These are phyloP conservation scores for Dactylis glomerata DNA, from an alignment of 176 grass and related monocot genomes.

Conservation along the genomic window DNA sequence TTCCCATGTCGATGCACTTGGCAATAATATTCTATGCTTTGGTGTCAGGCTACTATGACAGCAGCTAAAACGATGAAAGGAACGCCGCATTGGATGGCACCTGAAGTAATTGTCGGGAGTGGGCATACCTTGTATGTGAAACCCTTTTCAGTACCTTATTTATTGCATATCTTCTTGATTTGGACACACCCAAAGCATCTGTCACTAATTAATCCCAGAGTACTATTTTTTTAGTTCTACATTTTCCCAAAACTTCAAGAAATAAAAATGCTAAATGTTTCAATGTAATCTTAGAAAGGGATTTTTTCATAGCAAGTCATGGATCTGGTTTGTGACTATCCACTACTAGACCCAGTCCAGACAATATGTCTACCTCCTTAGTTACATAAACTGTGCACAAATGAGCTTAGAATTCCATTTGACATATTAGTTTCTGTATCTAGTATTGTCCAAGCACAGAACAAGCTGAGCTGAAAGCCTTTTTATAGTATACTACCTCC, in stretches of 20 bases:
- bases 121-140: slow-evolving; percentile 92
- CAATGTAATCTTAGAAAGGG: slow-evolving; percentile 11
- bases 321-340: neutral
- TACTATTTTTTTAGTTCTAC: slow-evolving; percentile 14
- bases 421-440: neutral
- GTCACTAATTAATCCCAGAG: neutral
- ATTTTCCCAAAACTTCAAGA: neutral
- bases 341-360: neutral
- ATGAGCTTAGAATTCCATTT: neutral
- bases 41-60: slow-evolving; percentile 82
- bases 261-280: slow-evolving; percentile 10
- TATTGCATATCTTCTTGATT: neutral
- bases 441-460: neutral
- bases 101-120: slow-evolving; percentile 96
- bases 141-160: slow-evolving; percentile 19
- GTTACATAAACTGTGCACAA: neutral
- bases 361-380: slow-evolving; percentile 9
- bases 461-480: neutral
- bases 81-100: slow-evolving; percentile 99
- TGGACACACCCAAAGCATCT: neutral
- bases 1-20: slow-evolving; percentile 27
- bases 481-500: neutral
- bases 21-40: slow-evolving; percentile 20
- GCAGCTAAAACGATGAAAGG: slow-evolving; percentile 99
- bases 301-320: neutral